Conservation (phyloP, 164 flowering plant genomes). For the Cinnamomum micranthum region DNA sequence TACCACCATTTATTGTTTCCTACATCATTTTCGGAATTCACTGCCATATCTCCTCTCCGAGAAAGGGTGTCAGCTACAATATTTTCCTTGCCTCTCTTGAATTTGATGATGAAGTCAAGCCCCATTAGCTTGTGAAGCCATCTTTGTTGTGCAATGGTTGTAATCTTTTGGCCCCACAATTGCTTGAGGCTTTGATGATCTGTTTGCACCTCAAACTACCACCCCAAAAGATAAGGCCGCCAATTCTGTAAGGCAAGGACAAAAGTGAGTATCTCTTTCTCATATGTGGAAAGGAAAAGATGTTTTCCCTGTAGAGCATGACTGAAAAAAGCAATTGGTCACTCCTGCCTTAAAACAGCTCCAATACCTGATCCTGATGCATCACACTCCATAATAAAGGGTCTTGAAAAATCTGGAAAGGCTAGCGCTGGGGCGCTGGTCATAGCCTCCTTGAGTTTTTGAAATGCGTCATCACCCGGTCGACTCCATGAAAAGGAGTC, state of each 20-base stretch:
- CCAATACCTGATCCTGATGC: background rate
- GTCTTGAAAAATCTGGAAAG: background rate
- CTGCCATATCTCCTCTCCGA: background rate
- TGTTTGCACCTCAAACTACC: too few relatives aligned
- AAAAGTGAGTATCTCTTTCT: background rate
- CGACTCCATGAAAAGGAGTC: background rate
- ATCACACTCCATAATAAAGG: background rate
- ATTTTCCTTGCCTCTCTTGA: background rate
- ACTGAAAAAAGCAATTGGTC: background rate
- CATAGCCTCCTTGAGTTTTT: background rate
- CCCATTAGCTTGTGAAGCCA: background rate
- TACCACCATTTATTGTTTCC: too few relatives aligned
- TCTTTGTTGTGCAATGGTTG: background rate
- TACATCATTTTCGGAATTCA: background rate
- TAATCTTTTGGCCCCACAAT: background rate
- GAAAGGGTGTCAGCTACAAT: background rate
- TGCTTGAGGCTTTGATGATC: too few relatives aligned
- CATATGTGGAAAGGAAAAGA: background rate
- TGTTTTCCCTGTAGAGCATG: background rate
- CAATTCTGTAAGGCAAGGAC: background rate
- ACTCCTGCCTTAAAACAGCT: background rate
- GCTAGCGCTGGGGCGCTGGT: background rate
- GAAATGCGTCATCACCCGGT: background rate
- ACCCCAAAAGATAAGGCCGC: too few relatives aligned
- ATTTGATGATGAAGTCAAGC: background rate